Conservation (phyloP, 352 stramenopile genomes). For the Phytophthora uliginosa region DNA sequence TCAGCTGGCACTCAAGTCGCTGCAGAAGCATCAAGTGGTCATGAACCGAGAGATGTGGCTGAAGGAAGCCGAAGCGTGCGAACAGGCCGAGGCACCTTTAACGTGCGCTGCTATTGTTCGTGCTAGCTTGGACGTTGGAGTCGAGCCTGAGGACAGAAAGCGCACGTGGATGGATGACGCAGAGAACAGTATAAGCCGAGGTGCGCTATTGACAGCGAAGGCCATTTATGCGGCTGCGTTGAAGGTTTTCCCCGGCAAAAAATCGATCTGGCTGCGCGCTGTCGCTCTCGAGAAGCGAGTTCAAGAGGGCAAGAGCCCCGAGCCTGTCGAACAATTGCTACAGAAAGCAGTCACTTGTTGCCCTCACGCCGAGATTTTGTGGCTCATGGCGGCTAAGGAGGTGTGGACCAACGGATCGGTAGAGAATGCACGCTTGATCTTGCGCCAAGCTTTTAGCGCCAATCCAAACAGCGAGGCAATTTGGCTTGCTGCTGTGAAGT, state of each 20-base stretch:
- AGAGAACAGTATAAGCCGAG: slow-evolving; percentile 89
- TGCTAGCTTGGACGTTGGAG: slow-evolving; percentile 94
- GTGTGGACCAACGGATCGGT: slow-evolving; percentile 97
- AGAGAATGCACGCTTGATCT: slow-evolving; percentile 93
- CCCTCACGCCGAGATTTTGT: slow-evolving; percentile 97
- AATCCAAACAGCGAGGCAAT: slow-evolving; percentile 98
- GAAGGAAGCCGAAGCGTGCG: slow-evolving; percentile 96
- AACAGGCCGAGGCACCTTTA: slow-evolving; percentile 91
- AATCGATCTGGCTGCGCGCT: slow-evolving; percentile 96
- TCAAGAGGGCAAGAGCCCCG: slow-evolving; percentile 78
- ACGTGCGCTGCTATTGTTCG: slow-evolving; percentile 97
- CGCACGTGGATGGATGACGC: slow-evolving; percentile 99
- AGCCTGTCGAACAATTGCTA: slow-evolving; percentile 91
- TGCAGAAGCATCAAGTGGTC: slow-evolving; percentile 94
- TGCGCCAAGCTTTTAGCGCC: slow-evolving; percentile 97
- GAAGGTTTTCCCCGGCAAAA: slow-evolving; percentile 91
- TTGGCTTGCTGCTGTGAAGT: slow-evolving; percentile 98
- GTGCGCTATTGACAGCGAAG: slow-evolving; percentile 93
- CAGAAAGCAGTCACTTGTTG: slow-evolving; percentile 95
- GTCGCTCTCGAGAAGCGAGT: slow-evolving; percentile 98
- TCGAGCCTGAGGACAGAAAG: slow-evolving; percentile 97
- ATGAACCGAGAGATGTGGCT: slow-evolving; percentile 97
- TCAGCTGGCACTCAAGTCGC: slow-evolving; percentile 84
- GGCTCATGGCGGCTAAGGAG: slow-evolving; percentile 98
- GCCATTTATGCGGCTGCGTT: slow-evolving; percentile 96